These are phyloP conservation scores for Ochetophila trinervis DNA, from an alignment of 306 rosid species.

Conservation along the genomic window DNA sequence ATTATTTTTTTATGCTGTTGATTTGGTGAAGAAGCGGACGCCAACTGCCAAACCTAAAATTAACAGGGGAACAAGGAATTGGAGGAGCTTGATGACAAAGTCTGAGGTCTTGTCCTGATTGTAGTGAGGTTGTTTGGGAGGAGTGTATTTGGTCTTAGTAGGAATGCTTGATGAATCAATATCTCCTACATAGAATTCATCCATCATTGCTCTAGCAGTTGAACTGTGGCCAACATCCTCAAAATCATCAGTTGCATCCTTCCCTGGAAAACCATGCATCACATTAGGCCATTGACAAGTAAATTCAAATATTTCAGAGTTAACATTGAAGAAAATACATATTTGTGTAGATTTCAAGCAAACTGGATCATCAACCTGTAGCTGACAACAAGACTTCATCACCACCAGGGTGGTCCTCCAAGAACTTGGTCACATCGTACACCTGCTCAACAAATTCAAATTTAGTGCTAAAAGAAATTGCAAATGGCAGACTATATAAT, in stretches of 20 bases:
- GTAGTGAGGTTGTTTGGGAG: constrained; percentile 76
- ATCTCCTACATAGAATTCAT: constrained; percentile 78
- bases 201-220: constrained; percentile 76
- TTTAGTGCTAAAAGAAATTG: constrained; percentile 10
- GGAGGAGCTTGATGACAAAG: constrained; percentile 69
- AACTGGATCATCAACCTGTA: constrained; percentile 48
- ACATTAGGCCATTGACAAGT: constrained; percentile 9
- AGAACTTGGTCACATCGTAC: constrained; percentile 81
- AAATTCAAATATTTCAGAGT: neutral
- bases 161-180: constrained; percentile 63
- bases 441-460: constrained; percentile 46
- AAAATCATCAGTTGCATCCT: constrained; percentile 84
- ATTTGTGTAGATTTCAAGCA: neutral
- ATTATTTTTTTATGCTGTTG: constrained; percentile 32
- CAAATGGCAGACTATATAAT: neutral
- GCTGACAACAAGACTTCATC: constrained; percentile 76
- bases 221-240: constrained; percentile 86
- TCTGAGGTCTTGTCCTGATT: constrained; percentile 69
- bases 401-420: constrained; percentile 98
- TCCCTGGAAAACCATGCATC: constrained; percentile 50
- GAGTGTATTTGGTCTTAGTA: constrained; percentile 46
- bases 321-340: neutral
- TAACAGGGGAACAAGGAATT: constrained; percentile 68
- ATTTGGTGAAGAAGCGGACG: constrained; percentile 63
- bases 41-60: constrained; percentile 76